phyloP scores from a whole-genome alignment of 176 grass and related monocot genomes.

The Luzula sylvatica region DNA sequence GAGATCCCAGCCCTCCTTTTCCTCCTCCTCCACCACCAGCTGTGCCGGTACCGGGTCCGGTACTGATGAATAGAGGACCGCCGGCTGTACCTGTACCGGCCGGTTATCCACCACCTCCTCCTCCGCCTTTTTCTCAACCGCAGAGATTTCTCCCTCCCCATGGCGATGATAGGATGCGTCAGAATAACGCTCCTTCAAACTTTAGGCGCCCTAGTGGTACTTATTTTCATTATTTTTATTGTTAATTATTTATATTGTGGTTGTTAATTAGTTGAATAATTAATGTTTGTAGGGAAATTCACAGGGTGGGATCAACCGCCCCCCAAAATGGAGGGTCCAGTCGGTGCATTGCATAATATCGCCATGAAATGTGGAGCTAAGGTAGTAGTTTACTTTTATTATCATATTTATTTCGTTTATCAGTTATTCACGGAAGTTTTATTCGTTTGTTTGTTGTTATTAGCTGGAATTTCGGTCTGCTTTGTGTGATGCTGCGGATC shows the following conservation, averaged over 20 bases:
- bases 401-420: constrained; percentile 21
- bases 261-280: not conserved
- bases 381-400: constrained; percentile 27
- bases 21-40: constrained; percentile 32
- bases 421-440: constrained; percentile 18
- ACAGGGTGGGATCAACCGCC: constrained; percentile 18
- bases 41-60: constrained; percentile 37
- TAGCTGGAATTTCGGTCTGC: constrained; percentile 66
- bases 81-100: constrained; percentile 30
- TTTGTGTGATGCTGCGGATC: constrained; percentile 46
- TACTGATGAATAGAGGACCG: constrained; percentile 33
- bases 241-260: not conserved
- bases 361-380: constrained; percentile 72
- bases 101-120: constrained; percentile 43
- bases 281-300: not conserved
- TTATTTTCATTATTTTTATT: constrained; percentile 17
- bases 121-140: constrained; percentile 38
- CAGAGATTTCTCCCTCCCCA: constrained; percentile 46
- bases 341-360: constrained; percentile 45
- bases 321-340: constrained; percentile 24
- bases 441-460: constrained; percentile 20
- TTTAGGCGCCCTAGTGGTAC: constrained; percentile 60
- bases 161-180: constrained; percentile 29
- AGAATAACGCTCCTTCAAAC: constrained; percentile 29
- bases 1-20: constrained; percentile 38